phyloP scores from a whole-genome alignment of 805 yeast genomes.

The Candida easanensis region DNA sequence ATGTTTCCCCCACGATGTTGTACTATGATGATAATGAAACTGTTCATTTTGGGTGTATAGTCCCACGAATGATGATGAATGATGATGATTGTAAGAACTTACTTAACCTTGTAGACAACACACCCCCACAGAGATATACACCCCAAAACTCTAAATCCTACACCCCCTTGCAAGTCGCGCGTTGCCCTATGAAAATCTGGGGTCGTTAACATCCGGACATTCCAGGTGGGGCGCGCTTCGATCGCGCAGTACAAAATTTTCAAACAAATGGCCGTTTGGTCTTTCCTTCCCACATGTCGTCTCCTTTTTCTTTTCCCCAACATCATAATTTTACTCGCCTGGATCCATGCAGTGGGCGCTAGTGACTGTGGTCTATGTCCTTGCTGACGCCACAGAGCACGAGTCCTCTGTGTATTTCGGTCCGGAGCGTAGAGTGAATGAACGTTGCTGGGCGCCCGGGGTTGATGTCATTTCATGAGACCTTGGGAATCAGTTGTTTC shows the following conservation, averaged over 20 bases:
- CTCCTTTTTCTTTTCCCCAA: slow-evolving; percentile 7
- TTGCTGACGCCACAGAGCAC: slow-evolving; percentile 1
- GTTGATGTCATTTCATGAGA: slow-evolving; percentile 19
- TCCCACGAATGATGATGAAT: too few relatives aligned
- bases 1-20: too few relatives aligned
- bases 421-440: slow-evolving; percentile 19
- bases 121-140: too few relatives aligned
- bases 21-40: too few relatives aligned
- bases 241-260: background rate
- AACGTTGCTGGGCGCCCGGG: slow-evolving; percentile 27
- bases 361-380: slow-evolving; percentile 6
- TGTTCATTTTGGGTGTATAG: too few relatives aligned
- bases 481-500: slow-evolving; percentile 23
- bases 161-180: too few relatives aligned
- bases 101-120: too few relatives aligned
- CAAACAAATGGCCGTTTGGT: background rate
- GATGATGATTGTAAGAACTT: too few relatives aligned
- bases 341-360: slow-evolving; percentile 8
- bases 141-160: too few relatives aligned
- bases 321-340: slow-evolving; percentile 17
- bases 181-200: too few relatives aligned
- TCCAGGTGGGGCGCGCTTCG: too few relatives aligned
- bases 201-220: too few relatives aligned
- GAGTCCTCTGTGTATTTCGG: slow-evolving; percentile 9
- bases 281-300: background rate